Base-by-base conservation (phyloP, 441 rosid species). In the Brassica balearica region DNA sequence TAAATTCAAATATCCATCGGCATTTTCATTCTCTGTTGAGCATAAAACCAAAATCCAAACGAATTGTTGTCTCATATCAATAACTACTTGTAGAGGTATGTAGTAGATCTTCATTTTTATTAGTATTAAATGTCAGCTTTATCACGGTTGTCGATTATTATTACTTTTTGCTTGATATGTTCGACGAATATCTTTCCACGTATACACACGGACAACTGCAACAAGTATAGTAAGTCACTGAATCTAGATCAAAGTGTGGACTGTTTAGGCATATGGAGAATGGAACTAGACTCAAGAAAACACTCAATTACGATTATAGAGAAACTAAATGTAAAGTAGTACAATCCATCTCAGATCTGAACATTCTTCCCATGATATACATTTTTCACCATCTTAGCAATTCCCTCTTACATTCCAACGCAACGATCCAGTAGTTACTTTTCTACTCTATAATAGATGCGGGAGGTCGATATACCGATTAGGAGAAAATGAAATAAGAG, bases 1-100 rank as follows among this genome's bases (percentile, higher is more conserved):
- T 59, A 41, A 14, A 58, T 75, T 75, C n/a, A 75, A 58, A 68
- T 59, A 46, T 59, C 43, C 62, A 75, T 75, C 67, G 58, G 34
- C 68, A 46, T 60, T 76, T 75, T 61, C 68, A 46, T 68, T 27
- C 51, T 68, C 11, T 66, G n/a, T 75, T 0, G 73, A 75, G 61
- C 32, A 43, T 67, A 75, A n/a, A 27, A 27, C 8, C 68, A 19
- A 29, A 43, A 60, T 43, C 38, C 61, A 60, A 60, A 68, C 23
- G 62, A 60, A 25, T 68, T 59, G 46, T 38, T 38, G 73, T 75
- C 73, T 60, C 53, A 29, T 60, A 75, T 29, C 63, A 68, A 58
- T 75, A 67, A 75, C 36, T 67, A 68, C 20, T 53, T 38, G 46
- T 38, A 38, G 46, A 38, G 46, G 46, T 38, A 38, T 9, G 46